Evolutionary conservation across 2,329 filamentous ascomycete species (phyloP), one percentile per base, ranked within the genome.

Genomic region (Fusarium sororula): DNA sequence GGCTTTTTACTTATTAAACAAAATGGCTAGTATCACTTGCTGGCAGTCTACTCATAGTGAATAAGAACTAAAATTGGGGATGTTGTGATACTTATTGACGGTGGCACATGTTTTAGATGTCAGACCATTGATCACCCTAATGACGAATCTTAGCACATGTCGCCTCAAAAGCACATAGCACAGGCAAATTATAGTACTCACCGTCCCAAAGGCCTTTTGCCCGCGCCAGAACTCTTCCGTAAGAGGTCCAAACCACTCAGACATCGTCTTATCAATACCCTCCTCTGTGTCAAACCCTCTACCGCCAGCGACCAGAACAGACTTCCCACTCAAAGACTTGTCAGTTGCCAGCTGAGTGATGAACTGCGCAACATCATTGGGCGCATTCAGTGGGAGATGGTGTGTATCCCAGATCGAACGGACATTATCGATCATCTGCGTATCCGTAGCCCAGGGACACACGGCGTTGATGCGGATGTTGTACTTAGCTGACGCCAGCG

Each of bases 121-220:
- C 20, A 3, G 53, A 63, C 60, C 60, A 63, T 15, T 44, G 15
- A 26, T 37, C 53, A 11, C 60, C 60, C 60, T 63, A 5, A 4
- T 22, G 9, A 0, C 5, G 1, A 2, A 9, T 6, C 9, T 63
- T 26, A 63, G 59, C 17, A 18, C 10, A 22, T 6, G 0, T 11
- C 10, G 1, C 0, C 11, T 17, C 2, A 24, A 17, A 15, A 2
- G 1, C 7, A 26, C 3, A 7, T 14, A 1, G 7, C 1, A n/a
- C 0, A 20, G 1, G 2, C 1, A 6, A 15, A 15, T 2, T 1
- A 13, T 28, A 20, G 5, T 20, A 7, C 60, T 35, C 3, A 63
- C 61, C 9, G 41, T 48, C 5, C 61, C 42, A 24, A 63, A 44
- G 10, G 18, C 61, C 9, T 61, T 28, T 61, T 63, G 61, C 1